These are phyloP conservation scores for Lentinula aciculospora DNA, from an alignment of 768 basidiomycete species.

Conservation along the genomic window DNA sequence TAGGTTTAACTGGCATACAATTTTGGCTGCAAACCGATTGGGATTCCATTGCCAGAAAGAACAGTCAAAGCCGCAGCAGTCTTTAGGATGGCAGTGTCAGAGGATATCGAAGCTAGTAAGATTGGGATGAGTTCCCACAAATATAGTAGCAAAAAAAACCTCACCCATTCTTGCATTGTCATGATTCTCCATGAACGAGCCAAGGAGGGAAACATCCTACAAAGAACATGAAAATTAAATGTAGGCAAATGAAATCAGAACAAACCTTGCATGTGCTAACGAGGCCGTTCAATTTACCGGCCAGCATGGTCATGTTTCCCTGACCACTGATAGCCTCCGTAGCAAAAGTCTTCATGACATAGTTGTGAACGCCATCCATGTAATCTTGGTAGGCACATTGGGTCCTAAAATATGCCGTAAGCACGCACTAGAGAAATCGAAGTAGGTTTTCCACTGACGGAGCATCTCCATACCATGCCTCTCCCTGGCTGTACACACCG, in stretches of 20 bases:
- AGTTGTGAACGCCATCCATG: neutral
- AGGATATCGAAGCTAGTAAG: neutral
- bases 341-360: neutral
- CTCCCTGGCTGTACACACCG: constrained; percentile 69
- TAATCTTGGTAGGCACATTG: neutral
- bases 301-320: neutral
- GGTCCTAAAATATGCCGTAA: neutral
- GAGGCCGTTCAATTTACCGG: neutral
- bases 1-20: neutral
- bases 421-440: neutral
- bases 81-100: constrained; percentile 12
- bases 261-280: constrained; percentile 15
- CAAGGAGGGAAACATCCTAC: constrained; percentile 32
- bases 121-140: neutral
- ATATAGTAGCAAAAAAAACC: constrained; percentile 15
- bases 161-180: constrained; percentile 54
- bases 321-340: neutral
- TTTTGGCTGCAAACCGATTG: constrained; percentile 28
- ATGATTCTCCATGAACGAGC: constrained; percentile 70
- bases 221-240: constrained; percentile 28
- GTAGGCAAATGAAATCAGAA: constrained; percentile 35
- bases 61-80: constrained; percentile 55
- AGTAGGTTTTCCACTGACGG: neutral
- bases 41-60: constrained; percentile 63
- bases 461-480: constrained; percentile 19